phyloP scores from a whole-genome alignment of 2,329 filamentous ascomycete genomes.

The Claviceps pusilla region DNA sequence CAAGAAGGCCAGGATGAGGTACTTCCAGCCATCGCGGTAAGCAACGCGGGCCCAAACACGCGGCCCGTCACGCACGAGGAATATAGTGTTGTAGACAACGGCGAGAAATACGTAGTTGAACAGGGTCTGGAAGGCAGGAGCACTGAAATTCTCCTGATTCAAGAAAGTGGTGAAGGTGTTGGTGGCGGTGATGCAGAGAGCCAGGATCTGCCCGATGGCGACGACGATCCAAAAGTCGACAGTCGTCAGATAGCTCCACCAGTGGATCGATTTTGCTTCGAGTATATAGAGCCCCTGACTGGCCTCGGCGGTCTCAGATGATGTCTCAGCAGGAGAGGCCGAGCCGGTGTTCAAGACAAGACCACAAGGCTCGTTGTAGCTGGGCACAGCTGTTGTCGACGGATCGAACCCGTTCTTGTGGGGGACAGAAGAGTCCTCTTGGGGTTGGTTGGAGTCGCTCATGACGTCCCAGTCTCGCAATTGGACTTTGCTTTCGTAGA shows the following conservation, averaged over 20 bases:
- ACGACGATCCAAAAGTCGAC: slow-evolving; percentile 80
- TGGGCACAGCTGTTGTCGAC: not conserved
- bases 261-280: slow-evolving; percentile 37
- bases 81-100: slow-evolving; percentile 65
- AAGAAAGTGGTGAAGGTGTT: slow-evolving; percentile 82
- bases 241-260: slow-evolving; percentile 66
- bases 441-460: not conserved
- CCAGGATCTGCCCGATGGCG: slow-evolving; percentile 64
- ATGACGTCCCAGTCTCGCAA: not conserved
- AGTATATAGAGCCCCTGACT: slow-evolving; percentile 38
- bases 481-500: too few relatives aligned
- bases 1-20: slow-evolving; percentile 79
- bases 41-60: slow-evolving; percentile 52
- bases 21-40: slow-evolving; percentile 71
- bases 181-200: slow-evolving; percentile 80
- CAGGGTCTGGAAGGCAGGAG: slow-evolving; percentile 88
- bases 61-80: slow-evolving; percentile 64
- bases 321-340: slow-evolving; percentile 5
- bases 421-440: not conserved
- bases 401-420: slow-evolving; percentile 10
- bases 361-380: slow-evolving; percentile 8
- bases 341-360: not conserved
- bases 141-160: slow-evolving; percentile 49
- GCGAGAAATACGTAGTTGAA: slow-evolving; percentile 86
- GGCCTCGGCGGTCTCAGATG: slow-evolving; percentile 22